Percentiles rank a stretch among this genome's conserved stretches.
Conservation (phyloP, 1,284 basidiomycete species). For the Ceratorhiza oryzae-sativae region DNA sequence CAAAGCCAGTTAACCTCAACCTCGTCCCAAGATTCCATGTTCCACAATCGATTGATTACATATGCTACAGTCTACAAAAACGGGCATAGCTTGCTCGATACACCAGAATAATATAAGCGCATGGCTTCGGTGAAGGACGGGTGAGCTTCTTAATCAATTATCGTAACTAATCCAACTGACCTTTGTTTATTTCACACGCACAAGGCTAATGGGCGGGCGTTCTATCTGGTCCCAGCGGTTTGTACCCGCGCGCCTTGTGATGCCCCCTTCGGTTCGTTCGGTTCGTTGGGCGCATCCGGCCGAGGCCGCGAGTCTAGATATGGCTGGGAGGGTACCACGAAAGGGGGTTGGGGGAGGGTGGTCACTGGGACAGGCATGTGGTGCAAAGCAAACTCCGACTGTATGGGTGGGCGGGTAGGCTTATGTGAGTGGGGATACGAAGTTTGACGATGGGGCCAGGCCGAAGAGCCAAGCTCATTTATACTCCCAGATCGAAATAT, state of each 20-base stretch:
- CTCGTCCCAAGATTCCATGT: slow-evolving; percentile 10
- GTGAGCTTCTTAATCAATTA: slow-evolving; percentile 37
- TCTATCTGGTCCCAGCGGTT: slow-evolving; percentile 26
- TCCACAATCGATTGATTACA: slow-evolving; percentile 27
- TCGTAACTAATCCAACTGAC: slow-evolving; percentile 32
- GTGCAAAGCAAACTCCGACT: background rate
- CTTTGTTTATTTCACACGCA: slow-evolving; percentile 33
- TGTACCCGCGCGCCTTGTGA: slow-evolving; percentile 5
- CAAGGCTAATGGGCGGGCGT: slow-evolving; percentile 5
- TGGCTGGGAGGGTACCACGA: slow-evolving; percentile 36
- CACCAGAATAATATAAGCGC: slow-evolving; percentile 18
- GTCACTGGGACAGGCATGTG: slow-evolving; percentile 29
- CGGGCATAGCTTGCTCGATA: slow-evolving; percentile 16
- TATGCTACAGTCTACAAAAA: slow-evolving; percentile 38
- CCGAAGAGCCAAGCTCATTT: slow-evolving; percentile 30
- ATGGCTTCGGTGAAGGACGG: slow-evolving; percentile 1
- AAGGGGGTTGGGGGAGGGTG: slow-evolving; percentile 33
- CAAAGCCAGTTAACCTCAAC: slow-evolving; percentile 1
- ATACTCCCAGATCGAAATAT: slow-evolving; percentile 35
- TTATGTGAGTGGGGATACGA: background rate
- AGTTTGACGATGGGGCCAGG: slow-evolving; percentile 21
- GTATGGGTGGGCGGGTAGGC: background rate
- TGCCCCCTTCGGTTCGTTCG: slow-evolving; percentile 32
- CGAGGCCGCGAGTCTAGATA: slow-evolving; percentile 34
- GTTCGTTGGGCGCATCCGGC: slow-evolving; percentile 12